Evolutionary conservation across 495 filamentous ascomycete genomes (phyloP).

Genomic region (Tuber indicum): DNA sequence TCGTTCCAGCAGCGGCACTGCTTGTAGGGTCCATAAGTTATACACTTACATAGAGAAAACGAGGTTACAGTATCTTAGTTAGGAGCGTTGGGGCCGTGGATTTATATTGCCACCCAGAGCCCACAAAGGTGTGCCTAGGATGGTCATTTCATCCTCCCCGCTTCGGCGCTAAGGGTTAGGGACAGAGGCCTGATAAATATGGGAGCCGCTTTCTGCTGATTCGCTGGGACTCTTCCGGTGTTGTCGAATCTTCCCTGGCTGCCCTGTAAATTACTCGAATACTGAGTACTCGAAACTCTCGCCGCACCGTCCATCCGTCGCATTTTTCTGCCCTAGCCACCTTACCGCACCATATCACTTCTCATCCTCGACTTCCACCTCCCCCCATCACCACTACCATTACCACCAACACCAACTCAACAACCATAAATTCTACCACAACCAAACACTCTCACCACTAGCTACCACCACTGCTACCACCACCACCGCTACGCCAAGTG

Average conservation of each 20-base stretch:
- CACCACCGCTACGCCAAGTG: constrained; percentile 10
- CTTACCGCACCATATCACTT: constrained; percentile 14
- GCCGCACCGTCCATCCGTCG: constrained; percentile 30
- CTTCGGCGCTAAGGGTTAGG: constrained; percentile 31
- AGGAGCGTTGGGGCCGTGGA: neutral
- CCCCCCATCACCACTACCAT: constrained; percentile 14
- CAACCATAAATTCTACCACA: constrained; percentile 5
- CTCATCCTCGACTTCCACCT: constrained; percentile 22
- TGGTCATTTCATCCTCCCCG: neutral
- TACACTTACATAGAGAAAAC: neutral
- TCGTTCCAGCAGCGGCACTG: neutral
- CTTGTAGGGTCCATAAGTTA: neutral
- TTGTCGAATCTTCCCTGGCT: neutral
- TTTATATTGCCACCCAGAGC: neutral
- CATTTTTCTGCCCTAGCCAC: constrained; percentile 27
- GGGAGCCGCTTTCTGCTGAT: constrained; percentile 17
- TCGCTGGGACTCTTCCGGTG: neutral
- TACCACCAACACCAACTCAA: constrained; percentile 9
- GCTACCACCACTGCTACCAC: constrained; percentile 12
- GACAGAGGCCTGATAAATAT: constrained; percentile 10
- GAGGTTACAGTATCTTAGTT: neutral
- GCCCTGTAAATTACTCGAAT: neutral
- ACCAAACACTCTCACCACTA: constrained; percentile 22
- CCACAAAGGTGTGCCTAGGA: neutral
- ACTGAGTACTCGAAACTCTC: neutral